Evolutionary conservation across 306 rosid genomes (phyloP).

Genomic region (Albizia julibrissin): DNA sequence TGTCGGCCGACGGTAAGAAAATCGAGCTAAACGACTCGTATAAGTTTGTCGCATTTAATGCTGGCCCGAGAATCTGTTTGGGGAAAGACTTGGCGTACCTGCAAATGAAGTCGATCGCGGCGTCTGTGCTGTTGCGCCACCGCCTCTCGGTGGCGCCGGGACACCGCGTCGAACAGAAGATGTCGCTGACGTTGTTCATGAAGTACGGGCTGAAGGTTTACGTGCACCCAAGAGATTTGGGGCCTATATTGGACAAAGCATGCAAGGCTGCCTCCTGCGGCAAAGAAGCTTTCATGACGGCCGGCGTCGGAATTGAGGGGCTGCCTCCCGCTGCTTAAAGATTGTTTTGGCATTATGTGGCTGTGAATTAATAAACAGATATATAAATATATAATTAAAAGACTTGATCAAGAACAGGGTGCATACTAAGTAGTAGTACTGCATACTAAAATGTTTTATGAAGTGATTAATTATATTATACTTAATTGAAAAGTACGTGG

Average conservation of each 20-base stretch:
- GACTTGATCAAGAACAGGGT: neutral
- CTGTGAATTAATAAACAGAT: constrained; percentile 10
- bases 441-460: neutral
- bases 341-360: neutral
- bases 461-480: neutral
- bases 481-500: neutral
- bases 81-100: constrained; percentile 90
- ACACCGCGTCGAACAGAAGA: constrained; percentile 88
- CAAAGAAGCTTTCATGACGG: neutral
- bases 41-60: constrained; percentile 75
- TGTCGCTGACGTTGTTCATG: constrained; percentile 94
- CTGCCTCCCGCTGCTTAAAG: constrained; percentile 33
- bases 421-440: neutral
- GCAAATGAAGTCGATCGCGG: constrained; percentile 92
- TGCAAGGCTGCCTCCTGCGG: neutral
- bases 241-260: constrained; percentile 50
- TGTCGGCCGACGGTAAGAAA: constrained; percentile 50
- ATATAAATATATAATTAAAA: neutral
- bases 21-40: constrained; percentile 60
- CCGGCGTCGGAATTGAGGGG: constrained; percentile 22
- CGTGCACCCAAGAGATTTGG: constrained; percentile 63
- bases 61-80: constrained; percentile 82
- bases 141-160: constrained; percentile 56
- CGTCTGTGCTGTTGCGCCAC: constrained; percentile 72
- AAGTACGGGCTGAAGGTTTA: constrained; percentile 77